Base-by-base conservation (phyloP, 257 asterid genomes). In the Gentiana dahurica region DNA sequence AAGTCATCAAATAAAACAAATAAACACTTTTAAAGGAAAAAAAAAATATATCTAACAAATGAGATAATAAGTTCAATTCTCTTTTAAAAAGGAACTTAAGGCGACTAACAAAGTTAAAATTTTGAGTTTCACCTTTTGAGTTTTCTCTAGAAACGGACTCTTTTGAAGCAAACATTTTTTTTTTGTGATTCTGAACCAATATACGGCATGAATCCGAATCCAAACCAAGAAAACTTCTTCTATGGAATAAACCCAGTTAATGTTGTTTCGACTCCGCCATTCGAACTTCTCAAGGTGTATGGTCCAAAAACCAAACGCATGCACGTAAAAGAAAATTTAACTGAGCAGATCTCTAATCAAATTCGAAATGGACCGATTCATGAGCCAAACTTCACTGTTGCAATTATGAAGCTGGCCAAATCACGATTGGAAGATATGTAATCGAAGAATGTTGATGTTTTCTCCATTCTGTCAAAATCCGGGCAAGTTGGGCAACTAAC, bases 401-500 rank as follows among this genome's bases (percentile, higher is more conserved):
- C 24, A 24, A 24, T 24, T 1, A 24, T 24, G 24, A 24, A 24
- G 24, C 24, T 24, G 24, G 24, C 70, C 2, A 65, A 52, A 43
- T 53, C 49, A 8, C 36, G 43, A 32, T 44, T 65, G 36, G 37
- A 36, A 51, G 59, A n/a, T 12, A 15, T 41, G 11, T 37, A 53
- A 24, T 51, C 24, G 1, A 24, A 24, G 24, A 24, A 24, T 24
- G 24, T 24, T 24, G 24, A 24, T 24, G 24, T 24, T 55, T 13
- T 7, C 32, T 38, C 43, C 53, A n/a, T 8, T 55, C 10, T 36
- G 11, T 32, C 4, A 4, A 1, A 8, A 34, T 41, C 24, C 49
- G 47, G 2, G 34, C 54, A 51, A 41, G 33, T 58, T 48, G 72
- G 70, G 53, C 75, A 57, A 5, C 60, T 24, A 24, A 24, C 75